Base-by-base conservation (phyloP, 1,284 basidiomycete genomes). In the Apiotrichum siamense region DNA sequence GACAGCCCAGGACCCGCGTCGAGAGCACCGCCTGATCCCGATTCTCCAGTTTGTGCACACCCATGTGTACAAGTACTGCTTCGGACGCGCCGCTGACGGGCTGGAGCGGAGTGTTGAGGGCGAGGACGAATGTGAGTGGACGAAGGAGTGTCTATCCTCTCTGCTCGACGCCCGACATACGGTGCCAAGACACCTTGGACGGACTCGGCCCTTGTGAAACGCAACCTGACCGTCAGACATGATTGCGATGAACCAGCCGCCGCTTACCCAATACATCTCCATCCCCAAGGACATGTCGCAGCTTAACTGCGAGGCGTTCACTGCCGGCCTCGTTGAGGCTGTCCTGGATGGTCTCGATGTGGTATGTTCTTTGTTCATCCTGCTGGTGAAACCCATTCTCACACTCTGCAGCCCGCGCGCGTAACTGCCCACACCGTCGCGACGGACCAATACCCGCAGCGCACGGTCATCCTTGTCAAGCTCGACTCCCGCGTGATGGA, bases 241-340 rank as follows among this genome's bases (percentile, higher is more conserved):
- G 96, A 90, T 99, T 59, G 88, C 94, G 54, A 88, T 96, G 77
- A 97, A 99, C 68, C 86, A 91, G 66, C 93, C 96, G 12, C 81
- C 87, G 20, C 81, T 97, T 59, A 92, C 96, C 49, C 83, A 88
- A 58, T 80, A 88, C 62, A 91, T 99, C 56, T 91, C 90, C 18
- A 86, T 97, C 23, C 96, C 94, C 7, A 85, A 84, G 62, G 96
- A 98, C 66, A 86, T 98, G 83, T 86, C 83, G 57, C 86, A 90
- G 64, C 79, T 99, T 33, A 92, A 87, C 64, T 97, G 93, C 66
- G 97, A 93, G 32, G 97, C 94, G 1, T 88, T 96, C 68, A 92
- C 92, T 0, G 94, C 94, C 6, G 94, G 96, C 0, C 86, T 98
- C 50, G 92, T 99, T 4, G 96, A 99, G 75, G 94, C 92, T 7